Conservation (phyloP, 164 flowering plant genomes). For the Umbellularia californica region DNA sequence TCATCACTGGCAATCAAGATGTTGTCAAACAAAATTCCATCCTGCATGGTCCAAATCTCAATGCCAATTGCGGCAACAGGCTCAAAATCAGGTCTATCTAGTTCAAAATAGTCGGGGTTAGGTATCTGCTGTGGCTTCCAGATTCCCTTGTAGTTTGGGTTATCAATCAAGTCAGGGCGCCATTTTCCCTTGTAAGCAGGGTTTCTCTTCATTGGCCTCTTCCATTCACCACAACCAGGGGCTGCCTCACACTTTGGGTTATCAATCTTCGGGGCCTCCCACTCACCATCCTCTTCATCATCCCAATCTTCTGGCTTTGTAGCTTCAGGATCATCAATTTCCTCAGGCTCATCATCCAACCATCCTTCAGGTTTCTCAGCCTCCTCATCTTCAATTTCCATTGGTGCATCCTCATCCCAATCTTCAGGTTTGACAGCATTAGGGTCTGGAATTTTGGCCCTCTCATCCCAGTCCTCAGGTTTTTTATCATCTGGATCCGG, state of each 20-base stretch:
- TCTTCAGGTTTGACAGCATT: constrained; percentile 89
- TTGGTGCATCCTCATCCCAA: constrained; percentile 98
- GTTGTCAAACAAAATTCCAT: constrained; percentile 96
- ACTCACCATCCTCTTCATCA: constrained; percentile 99
- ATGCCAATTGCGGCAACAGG: constrained; percentile 90
- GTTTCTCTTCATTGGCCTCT: constrained; percentile 85
- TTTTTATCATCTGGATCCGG: constrained; percentile 96
- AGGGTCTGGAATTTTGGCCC: constrained; percentile 87
- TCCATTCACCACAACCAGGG: constrained; percentile 99
- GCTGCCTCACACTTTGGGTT: constrained; percentile 82
- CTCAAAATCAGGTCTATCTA: constrained; percentile 77
- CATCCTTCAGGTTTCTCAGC: constrained; percentile 98
- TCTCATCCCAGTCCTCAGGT: constrained; percentile 99
- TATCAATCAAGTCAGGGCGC: constrained; percentile 80
- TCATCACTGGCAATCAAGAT: constrained; percentile 71
- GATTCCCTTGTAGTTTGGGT: constrained; percentile 90
- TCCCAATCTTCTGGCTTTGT: constrained; percentile 98
- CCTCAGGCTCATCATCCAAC: constrained; percentile 98
- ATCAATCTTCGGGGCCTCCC: constrained; percentile 94
- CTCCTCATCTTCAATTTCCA: constrained; percentile 94
- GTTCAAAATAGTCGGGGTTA: constrained; percentile 79
- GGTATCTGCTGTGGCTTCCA: constrained; percentile 93
- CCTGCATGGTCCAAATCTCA: constrained; percentile 99
- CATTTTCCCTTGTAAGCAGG: constrained; percentile 98
- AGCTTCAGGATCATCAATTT: constrained; percentile 90